Base-by-base conservation (phyloP, 129 eudicot genomes). In the Escallonia rubra region DNA sequence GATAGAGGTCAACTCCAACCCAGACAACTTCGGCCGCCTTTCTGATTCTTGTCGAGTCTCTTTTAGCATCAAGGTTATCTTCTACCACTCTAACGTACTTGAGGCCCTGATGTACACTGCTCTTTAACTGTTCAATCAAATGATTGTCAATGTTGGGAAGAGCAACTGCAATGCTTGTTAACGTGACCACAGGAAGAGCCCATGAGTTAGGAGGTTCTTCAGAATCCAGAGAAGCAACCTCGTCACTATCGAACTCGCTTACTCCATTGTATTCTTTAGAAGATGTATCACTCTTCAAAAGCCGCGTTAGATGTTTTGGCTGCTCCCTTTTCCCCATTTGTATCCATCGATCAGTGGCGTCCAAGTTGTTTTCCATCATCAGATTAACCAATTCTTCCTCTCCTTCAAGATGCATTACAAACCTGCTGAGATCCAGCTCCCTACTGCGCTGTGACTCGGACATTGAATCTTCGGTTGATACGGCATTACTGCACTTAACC, bases 331-430 rank as follows among this genome's bases (percentile, higher is more conserved):
- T 67, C 48, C 88, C 95, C 46, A 86, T 83, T 55, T 41, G 58
- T 43, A 90, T 76, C 81, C 83, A 86, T 44, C 74, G 86, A 64
- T 68, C 70, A 5, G 80, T 73, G 12, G 91, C 79, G 43, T 82
- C 76, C 48, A 76, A 55, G 53, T 84, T 78, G 52, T 74, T 70
- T 61, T 78, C 64, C 66, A 23, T 75, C 87, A 84, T 75, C 78
- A 82, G 40, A 68, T 82, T 77, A 50, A 86, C 86, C 69, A 90
- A 68, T 4, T 43, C 79, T 75, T 90, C 89, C 73, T 90, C 95
- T 64, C 97, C 91, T 68, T 86, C 88, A 42, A 90, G 95, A 69
- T 90, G 89, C 76, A 86, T 69, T 47, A 90, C 96, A 57, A 71
- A 90, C 23, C 49, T 65, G 50, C 83, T 73, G 15, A 90, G 73